Evolutionary conservation across 345 rosid genomes (phyloP).

Genomic region (Conringia planisiliqua): DNA sequence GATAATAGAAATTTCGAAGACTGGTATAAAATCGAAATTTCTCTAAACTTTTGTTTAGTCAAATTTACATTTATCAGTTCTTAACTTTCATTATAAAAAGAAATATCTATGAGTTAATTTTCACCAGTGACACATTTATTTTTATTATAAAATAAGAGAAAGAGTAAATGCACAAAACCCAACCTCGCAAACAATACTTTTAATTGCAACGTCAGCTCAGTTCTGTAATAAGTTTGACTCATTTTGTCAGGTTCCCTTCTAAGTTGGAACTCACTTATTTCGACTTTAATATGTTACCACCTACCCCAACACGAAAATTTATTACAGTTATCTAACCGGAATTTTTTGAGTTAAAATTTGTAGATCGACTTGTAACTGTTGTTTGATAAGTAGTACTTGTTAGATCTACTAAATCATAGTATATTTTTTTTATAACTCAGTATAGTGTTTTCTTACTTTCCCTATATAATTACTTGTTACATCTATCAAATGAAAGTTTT

Average conservation of each 20-base stretch:
- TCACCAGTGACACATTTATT: background rate
- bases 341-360: background rate
- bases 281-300: constrained; percentile 22
- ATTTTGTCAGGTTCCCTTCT: constrained; percentile 16
- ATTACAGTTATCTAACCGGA: background rate
- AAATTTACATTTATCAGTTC: background rate
- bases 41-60: background rate
- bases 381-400: background rate
- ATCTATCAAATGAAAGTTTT: background rate
- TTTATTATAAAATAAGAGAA: background rate
- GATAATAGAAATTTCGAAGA: too few relatives aligned
- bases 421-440: too few relatives aligned
- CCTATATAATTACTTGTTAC: background rate
- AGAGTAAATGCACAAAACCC: constrained; percentile 26
- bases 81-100: background rate
- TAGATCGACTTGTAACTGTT: background rate
- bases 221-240: constrained; percentile 22
- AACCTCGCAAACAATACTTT: constrained; percentile 3
- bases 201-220: background rate
- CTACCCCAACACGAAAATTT: background rate
- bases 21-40: background rate
- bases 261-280: constrained; percentile 16
- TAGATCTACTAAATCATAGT: too few relatives aligned
- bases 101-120: background rate
- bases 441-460: too few relatives aligned